Base-by-base conservation (phyloP, 225 moss, liverwort and hornwort species). In the Bryoerythrophyllum caledonicum region DNA sequence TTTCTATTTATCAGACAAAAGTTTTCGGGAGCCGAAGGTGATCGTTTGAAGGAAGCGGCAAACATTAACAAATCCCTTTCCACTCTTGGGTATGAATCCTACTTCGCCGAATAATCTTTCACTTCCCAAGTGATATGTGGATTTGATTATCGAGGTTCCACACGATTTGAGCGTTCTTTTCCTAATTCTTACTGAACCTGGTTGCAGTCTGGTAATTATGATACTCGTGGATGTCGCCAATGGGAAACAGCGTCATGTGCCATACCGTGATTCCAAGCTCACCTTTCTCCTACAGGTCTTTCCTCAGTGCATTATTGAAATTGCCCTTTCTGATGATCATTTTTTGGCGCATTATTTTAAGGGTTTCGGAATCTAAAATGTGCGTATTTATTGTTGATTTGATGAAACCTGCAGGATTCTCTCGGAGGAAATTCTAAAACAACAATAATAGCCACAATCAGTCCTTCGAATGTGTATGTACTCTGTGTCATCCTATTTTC, bases 11-110 rank as follows among this genome's bases (percentile, higher is more conserved):
- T 66, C 69, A 93, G 93, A 40, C 93, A 93, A 68, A 93, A 86
- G 71, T 82, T 79, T 58, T 93, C 93, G 17, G 93, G 93, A 25
- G 93, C 93, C 14, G 93, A 93, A 68, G 93, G 93, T 57, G 93
- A 91, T 21, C 93, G 91, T 30, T 56, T 93, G 57, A 93, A 88
- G 63, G 93, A 93, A 86, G 93, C 93, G 65, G 93, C 93, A 13
- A 93, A 93, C 46, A 93, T 93, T 28, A 93, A 93, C 70, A 93
- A 93, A 66, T 93, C 93, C 63, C 80, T 93, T 66, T 93, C 93
- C 2, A 93, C 93, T 37, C 87, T 93, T 2, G 93, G 93, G 93
- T 93, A 88, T 8, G 32, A 25, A 65, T 54, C 44, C 27, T 54
- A 40, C 38, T 49, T 34, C 34, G 9, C 64, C 8, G 40, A 20